Conservation (phyloP, 2,329 filamentous ascomycete species). For the Bipolaris gigantea region DNA sequence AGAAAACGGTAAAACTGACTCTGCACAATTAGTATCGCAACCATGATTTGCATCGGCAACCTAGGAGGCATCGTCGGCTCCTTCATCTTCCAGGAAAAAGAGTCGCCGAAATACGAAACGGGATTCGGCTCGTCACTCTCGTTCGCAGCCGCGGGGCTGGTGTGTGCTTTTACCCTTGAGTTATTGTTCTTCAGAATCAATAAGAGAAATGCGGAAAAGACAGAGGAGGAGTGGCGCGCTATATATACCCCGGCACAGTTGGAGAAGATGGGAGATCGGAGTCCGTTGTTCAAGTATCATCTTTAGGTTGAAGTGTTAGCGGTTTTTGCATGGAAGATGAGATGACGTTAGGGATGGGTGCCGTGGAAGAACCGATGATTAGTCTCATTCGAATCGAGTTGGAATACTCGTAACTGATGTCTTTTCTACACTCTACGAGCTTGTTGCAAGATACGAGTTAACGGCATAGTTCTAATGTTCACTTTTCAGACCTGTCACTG, state of each 20-base stretch:
- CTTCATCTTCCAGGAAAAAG: constrained; percentile 38
- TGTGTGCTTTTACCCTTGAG: neutral
- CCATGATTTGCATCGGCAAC: constrained; percentile 31
- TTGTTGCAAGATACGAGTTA: too few species aligned
- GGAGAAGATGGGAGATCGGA: constrained; percentile 44
- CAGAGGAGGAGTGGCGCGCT: constrained; percentile 39
- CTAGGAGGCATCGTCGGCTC: constrained; percentile 33
- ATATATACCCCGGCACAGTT: constrained; percentile 43
- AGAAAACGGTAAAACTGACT: constrained; percentile 7
- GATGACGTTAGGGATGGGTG: too few species aligned
- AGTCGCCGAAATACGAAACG: constrained; percentile 37
- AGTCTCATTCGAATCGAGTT: too few species aligned
- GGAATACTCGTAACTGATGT: too few species aligned
- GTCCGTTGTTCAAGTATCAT: constrained; percentile 45
- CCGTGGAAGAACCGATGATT: too few species aligned
- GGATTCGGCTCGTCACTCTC: constrained; percentile 39
- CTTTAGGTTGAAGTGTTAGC: constrained; percentile 3
- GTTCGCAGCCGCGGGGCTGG: constrained; percentile 25
- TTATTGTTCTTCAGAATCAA: constrained; percentile 39
- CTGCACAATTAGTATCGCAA: constrained; percentile 29
- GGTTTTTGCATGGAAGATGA: too few species aligned
- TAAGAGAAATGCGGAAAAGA: constrained; percentile 35
- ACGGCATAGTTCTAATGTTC: too few species aligned
- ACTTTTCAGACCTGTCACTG: too few species aligned
- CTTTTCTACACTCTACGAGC: too few species aligned